A percentile compares a stretch with the other conserved stretches of the same genome.
Conservation (phyloP, 2,329 filamentous ascomycete species). For the Aspergillus bombycis region DNA sequence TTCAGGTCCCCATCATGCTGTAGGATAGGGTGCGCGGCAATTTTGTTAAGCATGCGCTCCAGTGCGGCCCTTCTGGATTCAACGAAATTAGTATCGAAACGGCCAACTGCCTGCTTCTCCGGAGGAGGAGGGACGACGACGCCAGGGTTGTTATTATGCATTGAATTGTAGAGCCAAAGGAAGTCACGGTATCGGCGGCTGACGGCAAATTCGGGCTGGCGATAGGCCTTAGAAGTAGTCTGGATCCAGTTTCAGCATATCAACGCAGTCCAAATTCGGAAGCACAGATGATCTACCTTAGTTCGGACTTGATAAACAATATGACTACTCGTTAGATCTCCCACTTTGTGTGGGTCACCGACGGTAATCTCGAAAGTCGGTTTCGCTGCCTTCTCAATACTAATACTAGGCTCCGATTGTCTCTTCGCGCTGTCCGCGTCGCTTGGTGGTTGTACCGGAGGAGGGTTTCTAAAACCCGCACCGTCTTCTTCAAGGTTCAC, state of each 20-base stretch:
- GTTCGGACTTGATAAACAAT: conserved; percentile 97
- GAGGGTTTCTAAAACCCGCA: conserved; percentile 65
- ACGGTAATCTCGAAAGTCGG: conserved; percentile 89
- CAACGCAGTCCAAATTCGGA: background rate
- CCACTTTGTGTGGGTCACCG: conserved; percentile 96
- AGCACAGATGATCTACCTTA: conserved; percentile 61
- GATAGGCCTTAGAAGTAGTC: conserved; percentile 96
- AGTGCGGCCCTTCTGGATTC: conserved; percentile 87
- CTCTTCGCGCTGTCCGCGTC: conserved; percentile 50
- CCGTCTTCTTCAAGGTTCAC: conserved; percentile 73
- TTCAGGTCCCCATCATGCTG: conserved; percentile 94
- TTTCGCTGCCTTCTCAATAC: conserved; percentile 89
- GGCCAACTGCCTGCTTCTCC: conserved; percentile 95
- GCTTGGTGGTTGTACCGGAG: conserved; percentile 58
- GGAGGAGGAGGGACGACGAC: conserved; percentile 94
- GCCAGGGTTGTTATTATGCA: conserved; percentile 93
- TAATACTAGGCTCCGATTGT: conserved; percentile 75
- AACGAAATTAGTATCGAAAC: conserved; percentile 96
- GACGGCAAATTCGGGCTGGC: conserved; percentile 87
- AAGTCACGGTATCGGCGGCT: conserved; percentile 95
- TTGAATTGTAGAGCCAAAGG: conserved; percentile 92
- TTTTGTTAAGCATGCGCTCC: conserved; percentile 98
- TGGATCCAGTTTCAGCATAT: conserved; percentile 40
- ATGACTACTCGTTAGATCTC: conserved; percentile 93
- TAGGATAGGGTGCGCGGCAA: conserved; percentile 81